Percentiles rank a stretch among this genome's conserved stretches.
phyloP scores from a whole-genome alignment of 2,329 filamentous ascomycete genomes.

The Hypoxylon sp. region DNA sequence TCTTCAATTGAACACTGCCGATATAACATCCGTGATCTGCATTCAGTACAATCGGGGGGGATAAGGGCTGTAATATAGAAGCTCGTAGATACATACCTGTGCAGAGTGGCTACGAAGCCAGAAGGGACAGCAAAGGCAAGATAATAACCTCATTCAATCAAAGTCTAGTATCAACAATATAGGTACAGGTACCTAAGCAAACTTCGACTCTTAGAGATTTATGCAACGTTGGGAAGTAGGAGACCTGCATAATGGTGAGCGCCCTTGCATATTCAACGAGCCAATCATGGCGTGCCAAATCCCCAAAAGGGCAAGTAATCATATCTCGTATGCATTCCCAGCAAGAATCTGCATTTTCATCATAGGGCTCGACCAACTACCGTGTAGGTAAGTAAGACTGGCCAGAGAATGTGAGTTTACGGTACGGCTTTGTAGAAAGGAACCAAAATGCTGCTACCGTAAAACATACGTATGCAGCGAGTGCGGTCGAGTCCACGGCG shows the following conservation, averaged over 20 bases:
- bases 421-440: not conserved
- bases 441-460: not conserved
- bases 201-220: not conserved
- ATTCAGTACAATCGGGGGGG: too few relatives aligned
- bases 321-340: slow-evolving; percentile 12
- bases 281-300: slow-evolving; percentile 34
- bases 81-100: not conserved
- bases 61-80: too few relatives aligned
- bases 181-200: not conserved
- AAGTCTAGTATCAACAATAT: not conserved
- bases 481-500: not conserved
- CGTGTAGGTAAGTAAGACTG: not conserved
- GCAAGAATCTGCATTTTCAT: slow-evolving; percentile 7
- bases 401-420: not conserved
- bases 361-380: slow-evolving; percentile 4
- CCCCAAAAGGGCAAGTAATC: slow-evolving; percentile 38
- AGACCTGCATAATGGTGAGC: slow-evolving; percentile 12
- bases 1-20: too few relatives aligned
- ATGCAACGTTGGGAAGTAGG: not conserved
- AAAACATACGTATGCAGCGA: not conserved
- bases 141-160: not conserved
- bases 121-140: not conserved
- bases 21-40: not conserved
- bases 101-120: not conserved
- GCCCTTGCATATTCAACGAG: slow-evolving; percentile 31